Evolutionary conservation across 2,329 filamentous ascomycete genomes (phyloP).

Genomic region (Neonectria neomacrospora): DNA sequence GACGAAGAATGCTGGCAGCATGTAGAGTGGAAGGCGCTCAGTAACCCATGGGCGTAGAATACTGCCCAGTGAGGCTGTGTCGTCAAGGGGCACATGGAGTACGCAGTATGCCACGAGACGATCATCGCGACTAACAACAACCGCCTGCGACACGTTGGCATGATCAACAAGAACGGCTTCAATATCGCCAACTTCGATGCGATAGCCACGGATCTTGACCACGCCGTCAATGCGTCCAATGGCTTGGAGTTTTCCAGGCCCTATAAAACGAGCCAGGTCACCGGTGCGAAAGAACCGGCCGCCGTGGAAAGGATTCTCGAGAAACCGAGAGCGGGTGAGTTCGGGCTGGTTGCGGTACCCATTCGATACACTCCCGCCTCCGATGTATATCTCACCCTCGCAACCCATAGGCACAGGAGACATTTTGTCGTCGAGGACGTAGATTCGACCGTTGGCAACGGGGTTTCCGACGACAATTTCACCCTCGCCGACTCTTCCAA

Average conservation of each 20-base stretch:
- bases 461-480: neutral
- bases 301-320: neutral
- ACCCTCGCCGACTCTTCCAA: neutral
- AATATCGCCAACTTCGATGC: neutral
- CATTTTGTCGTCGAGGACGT: neutral
- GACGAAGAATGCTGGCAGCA: neutral
- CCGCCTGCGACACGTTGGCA: neutral
- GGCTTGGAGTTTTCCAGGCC: neutral
- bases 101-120: neutral
- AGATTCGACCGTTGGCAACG: neutral
- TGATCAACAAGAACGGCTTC: neutral
- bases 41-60: neutral
- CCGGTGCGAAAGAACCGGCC: neutral
- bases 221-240: neutral
- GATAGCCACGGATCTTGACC: neutral
- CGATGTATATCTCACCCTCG: neutral
- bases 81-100: neutral
- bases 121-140: neutral
- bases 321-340: neutral
- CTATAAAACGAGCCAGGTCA: neutral
- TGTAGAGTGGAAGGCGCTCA: neutral
- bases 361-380: neutral
- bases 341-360: neutral
- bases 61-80: neutral
- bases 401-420: neutral